Evolutionary conservation across 23 red algal species (phyloP).

Genomic region (Gracilaria gracilis): DNA sequence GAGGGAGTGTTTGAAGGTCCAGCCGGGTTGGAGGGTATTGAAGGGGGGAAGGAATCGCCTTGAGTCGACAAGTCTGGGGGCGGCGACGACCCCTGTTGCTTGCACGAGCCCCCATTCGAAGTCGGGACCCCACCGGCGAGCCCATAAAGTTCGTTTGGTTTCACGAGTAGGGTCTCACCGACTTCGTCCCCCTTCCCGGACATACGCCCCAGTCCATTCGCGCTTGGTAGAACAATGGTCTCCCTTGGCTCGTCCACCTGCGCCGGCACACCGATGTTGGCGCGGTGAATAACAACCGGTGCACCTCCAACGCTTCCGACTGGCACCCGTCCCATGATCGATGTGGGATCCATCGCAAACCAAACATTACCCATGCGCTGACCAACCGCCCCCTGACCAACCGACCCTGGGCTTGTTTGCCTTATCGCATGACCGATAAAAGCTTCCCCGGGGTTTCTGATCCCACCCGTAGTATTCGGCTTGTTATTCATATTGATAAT

Average conservation of each 20-base stretch:
- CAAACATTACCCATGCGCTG: background rate
- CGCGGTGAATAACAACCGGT: background rate
- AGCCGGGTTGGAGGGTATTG: background rate
- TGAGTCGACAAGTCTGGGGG: background rate
- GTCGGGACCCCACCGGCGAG: background rate
- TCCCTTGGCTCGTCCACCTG: background rate
- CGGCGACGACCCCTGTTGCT: background rate
- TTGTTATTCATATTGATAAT: background rate
- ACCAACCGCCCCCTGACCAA: background rate
- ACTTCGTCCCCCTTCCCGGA: background rate
- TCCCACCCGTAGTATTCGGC: background rate
- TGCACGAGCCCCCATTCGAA: background rate
- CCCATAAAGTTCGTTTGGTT: background rate
- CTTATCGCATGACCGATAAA: background rate
- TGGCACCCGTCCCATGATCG: background rate
- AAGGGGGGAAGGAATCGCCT: background rate
- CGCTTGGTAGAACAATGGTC: constrained; percentile 6
- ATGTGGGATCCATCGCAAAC: background rate
- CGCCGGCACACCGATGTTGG: background rate
- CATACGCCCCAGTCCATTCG: background rate
- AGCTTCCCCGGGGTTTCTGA: background rate
- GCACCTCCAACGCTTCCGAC: background rate
- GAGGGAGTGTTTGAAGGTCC: background rate
- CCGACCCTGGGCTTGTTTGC: background rate
- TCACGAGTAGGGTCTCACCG: background rate